These are phyloP conservation scores for Schoenoplectus triqueter DNA, from an alignment of 202 grass and related monocot species.

Conservation along the genomic window DNA sequence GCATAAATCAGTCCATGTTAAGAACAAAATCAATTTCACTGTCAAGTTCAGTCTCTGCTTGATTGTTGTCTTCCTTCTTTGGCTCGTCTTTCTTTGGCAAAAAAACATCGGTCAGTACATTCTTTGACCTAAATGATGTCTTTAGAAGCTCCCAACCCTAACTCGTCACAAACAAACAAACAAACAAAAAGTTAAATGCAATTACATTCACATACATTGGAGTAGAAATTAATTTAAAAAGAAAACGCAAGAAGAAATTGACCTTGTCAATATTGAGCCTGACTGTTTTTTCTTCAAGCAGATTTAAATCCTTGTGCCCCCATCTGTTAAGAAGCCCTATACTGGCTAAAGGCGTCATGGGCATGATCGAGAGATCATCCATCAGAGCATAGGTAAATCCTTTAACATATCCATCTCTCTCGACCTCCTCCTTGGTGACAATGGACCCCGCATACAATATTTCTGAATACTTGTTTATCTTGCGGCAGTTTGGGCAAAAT, in stretches of 20 bases:
- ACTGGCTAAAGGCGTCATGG: conserved; percentile 35
- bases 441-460: neutral
- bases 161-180: neutral
- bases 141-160: conserved; percentile 57
- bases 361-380: conserved; percentile 40
- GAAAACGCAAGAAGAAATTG: neutral
- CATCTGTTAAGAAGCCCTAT: conserved; percentile 31
- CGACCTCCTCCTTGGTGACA: neutral
- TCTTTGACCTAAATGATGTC: conserved; percentile 43
- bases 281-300: conserved; percentile 29
- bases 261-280: conserved; percentile 39
- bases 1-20: no score
- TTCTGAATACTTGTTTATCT: neutral
- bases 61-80: no score
- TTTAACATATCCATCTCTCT: conserved; percentile 21
- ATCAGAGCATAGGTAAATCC: conserved; percentile 42
- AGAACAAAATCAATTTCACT: no score
- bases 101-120: conserved; percentile 52
- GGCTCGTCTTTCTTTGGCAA: neutral
- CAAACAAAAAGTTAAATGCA: no score
- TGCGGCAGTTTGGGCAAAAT: neutral
- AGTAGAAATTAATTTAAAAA: neutral
- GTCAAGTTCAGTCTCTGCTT: no score
- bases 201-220: no score
- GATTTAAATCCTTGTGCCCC: conserved; percentile 18